Base-by-base conservation (phyloP, 1,284 basidiomycete species). In the Trichosporon sp. region DNA sequence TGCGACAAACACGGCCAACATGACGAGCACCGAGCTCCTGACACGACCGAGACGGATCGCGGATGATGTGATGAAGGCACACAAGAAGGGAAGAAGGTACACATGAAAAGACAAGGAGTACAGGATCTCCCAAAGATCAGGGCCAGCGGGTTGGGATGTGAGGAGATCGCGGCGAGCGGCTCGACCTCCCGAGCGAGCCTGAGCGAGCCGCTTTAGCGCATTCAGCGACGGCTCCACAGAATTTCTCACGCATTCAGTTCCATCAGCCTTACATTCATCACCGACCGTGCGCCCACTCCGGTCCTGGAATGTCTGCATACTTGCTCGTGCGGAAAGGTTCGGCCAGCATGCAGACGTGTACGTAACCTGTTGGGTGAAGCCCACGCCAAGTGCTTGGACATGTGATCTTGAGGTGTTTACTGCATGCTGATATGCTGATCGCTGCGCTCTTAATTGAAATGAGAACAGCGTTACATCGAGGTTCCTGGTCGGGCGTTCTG, bases 81-180 rank as follows among this genome's bases (percentile, higher is more conserved):
- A 26, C 51, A 54, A 51, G 46, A 6, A n/a, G 10, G 11, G 2
- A 12, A 40, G 10, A 46, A 54, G 51, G 51, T 54, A 54, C 51
- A 54, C 51, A 54, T 54, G 51, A 54, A 54, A 54, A 54, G 19
- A 54, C 51, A 54, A 54, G 51, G 51, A 54, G 26, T 54, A 26
- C 51, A 54, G 51, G 43, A 54, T 26, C 19, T 54, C 51, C 19
- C 51, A 54, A 26, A 54, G 51, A 21, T 54, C 51, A 54, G 51
- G 51, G 51, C 51, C 16, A 16, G 21, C 51, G 19, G 51, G 51
- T 2, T 54, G 51, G 51, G 51, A 6, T n/a, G 19, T n/a, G 51
- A 12, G 8, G 38, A 10, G 37, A 38, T 40, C 38, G 38, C 38
- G 38, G 35, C 7, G 38, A 40, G 38, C 38, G 38, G 38, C 38